These are phyloP conservation scores for Ophiognomonia clavigignenti-juglandacearum DNA, from an alignment of 2,329 filamentous ascomycete species.

Conservation along the genomic window DNA sequence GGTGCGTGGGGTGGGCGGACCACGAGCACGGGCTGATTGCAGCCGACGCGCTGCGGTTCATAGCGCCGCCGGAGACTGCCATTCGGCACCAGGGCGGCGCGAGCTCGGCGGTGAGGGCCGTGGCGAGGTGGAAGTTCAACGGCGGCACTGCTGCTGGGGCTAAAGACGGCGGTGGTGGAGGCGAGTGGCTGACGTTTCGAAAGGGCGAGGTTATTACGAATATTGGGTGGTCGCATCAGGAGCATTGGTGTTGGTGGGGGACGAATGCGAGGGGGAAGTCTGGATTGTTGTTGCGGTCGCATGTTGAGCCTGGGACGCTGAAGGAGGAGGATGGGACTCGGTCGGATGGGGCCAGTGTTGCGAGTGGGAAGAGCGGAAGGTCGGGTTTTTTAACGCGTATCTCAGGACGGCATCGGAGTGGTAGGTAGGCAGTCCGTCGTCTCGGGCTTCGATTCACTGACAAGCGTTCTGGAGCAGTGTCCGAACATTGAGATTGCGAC, in stretches of 20 bases:
- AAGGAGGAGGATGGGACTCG: conserved; percentile 29
- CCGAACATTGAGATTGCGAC: too few species aligned
- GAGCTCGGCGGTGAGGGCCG: conserved; percentile 40
- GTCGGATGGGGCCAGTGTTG: conserved; percentile 25
- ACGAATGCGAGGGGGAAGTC: conserved; percentile 47
- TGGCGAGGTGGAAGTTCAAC: conserved; percentile 46
- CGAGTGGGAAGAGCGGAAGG: conserved; percentile 33
- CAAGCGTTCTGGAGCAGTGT: too few species aligned
- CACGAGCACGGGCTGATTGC: conserved; percentile 44
- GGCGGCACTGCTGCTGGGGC: conserved; percentile 30
- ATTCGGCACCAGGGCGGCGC: conserved; percentile 39
- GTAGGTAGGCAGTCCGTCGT: too few species aligned
- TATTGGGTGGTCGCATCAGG: conserved; percentile 46
- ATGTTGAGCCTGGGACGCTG: conserved; percentile 42
- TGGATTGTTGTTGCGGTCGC: conserved; percentile 48
- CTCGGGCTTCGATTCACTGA: too few species aligned
- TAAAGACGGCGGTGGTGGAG: conserved; percentile 21
- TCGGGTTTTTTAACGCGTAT: conserved; percentile 30
- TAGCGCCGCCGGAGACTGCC: conserved; percentile 39
- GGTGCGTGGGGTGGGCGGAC: conserved; percentile 53
- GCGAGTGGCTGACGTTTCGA: conserved; percentile 53
- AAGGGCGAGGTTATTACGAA: conserved; percentile 63
- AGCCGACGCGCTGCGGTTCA: conserved; percentile 40
- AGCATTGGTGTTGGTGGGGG: conserved; percentile 54
- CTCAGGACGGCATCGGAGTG: conserved; percentile 24